phyloP scores from a whole-genome alignment of 1,284 basidiomycete species.

The Phlebopus sp. region DNA sequence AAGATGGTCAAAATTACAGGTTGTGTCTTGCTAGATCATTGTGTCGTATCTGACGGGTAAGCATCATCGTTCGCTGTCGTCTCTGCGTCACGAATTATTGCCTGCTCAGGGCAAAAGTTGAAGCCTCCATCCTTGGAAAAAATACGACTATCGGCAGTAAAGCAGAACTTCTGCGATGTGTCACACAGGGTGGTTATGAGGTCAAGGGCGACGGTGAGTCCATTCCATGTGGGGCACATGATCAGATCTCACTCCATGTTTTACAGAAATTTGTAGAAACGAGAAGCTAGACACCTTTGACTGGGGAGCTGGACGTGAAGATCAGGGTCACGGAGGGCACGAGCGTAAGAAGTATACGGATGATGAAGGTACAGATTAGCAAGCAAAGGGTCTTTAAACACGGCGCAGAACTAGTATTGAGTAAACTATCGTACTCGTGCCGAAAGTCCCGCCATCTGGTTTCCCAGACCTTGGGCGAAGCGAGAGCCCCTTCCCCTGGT shows the following conservation, averaged over 20 bases:
- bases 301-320: constrained; percentile 48
- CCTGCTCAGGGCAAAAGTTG: constrained; percentile 74
- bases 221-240: neutral
- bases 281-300: constrained; percentile 66
- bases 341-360: constrained; percentile 29
- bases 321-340: constrained; percentile 28
- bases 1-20: constrained; percentile 82
- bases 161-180: constrained; percentile 77
- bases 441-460: constrained; percentile 57
- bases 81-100: neutral
- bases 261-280: constrained; percentile 52
- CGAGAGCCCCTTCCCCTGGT: constrained; percentile 68
- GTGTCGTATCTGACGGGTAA: constrained; percentile 83
- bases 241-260: neutral
- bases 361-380: constrained; percentile 22
- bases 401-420: neutral
- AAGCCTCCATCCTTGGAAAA: constrained; percentile 84
- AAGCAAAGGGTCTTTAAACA: constrained; percentile 7
- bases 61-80: constrained; percentile 19
- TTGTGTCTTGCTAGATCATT: constrained; percentile 90
- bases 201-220: constrained; percentile 67
- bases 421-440: constrained; percentile 19
- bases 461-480: constrained; percentile 77
- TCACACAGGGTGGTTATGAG: constrained; percentile 88
- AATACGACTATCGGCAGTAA: constrained; percentile 81